These are phyloP conservation scores for Fusarium vanettenii DNA, from an alignment of 2,329 filamentous ascomycete species.

Conservation along the genomic window DNA sequence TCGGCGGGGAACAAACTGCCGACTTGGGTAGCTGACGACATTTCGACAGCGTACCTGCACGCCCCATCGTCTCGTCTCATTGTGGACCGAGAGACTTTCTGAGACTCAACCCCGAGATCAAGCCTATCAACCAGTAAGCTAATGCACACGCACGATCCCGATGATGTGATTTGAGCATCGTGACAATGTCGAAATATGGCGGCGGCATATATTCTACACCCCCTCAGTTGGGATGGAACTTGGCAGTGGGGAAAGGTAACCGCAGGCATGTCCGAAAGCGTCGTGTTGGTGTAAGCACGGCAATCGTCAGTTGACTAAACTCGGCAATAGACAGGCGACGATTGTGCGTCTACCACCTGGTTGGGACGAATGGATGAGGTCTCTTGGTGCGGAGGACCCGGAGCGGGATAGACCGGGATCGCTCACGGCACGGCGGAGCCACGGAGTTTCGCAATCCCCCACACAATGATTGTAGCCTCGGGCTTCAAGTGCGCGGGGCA, in stretches of 20 bases:
- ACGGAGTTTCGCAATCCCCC: constrained; percentile 32
- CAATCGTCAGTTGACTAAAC: constrained; percentile 31
- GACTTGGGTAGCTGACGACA: constrained; percentile 32
- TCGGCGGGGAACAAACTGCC: constrained; percentile 22
- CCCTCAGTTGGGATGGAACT: constrained; percentile 33
- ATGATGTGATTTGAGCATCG: constrained; percentile 43
- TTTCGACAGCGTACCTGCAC: constrained; percentile 28
- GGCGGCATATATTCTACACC: constrained; percentile 37
- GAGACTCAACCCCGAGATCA: constrained; percentile 25
- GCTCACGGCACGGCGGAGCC: constrained; percentile 31
- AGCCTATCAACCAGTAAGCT: constrained; percentile 37
- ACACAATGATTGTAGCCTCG: constrained; percentile 39
- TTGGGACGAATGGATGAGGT: constrained; percentile 40
- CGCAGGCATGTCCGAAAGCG: constrained; percentile 34
- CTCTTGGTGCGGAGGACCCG: constrained; percentile 29
- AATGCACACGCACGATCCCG: constrained; percentile 39
- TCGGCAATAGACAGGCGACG: constrained; percentile 34
- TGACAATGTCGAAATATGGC: constrained; percentile 41
- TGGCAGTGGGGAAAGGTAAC: constrained; percentile 32
- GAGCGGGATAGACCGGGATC: constrained; percentile 46
- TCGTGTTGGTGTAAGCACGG: constrained; percentile 32
- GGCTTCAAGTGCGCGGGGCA: constrained; percentile 41
- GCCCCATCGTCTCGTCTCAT: constrained; percentile 17
- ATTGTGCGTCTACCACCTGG: constrained; percentile 40
- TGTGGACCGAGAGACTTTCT: constrained; percentile 32